Base-by-base conservation (phyloP, 225 moss, liverwort and hornwort species). In the Sphagnum tenellum region DNA sequence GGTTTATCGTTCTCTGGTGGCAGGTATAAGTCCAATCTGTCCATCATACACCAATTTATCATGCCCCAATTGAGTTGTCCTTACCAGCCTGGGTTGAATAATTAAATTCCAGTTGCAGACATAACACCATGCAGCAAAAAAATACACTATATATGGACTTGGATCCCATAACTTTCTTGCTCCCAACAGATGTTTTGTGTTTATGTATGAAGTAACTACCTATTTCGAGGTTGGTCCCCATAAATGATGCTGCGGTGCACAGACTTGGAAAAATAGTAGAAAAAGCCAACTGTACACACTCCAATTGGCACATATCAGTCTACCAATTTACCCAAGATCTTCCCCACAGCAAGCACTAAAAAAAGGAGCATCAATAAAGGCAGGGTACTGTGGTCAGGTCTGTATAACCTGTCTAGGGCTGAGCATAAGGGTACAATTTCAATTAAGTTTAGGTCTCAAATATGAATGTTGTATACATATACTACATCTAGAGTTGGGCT, bases 201-300 rank as follows among this genome's bases (percentile, higher is more conserved):
- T 29, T 29, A 29, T 29, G 29, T 29, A 29, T 58, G 47, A 13
- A 58, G 5, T 4, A 29, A 49, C 14, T 69, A 91, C 94, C 90
- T 89, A 50, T 96, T 96, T 60, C 96, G 86, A 8, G 92, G 92
- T 66, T 83, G 81, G 56, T 80, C 68, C 13, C 96, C 92, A 67
- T 92, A 96, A 3, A 79, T 79, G 70, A 96, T 76, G 72, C 88
- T 87, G 49, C 92, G 92, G 55, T 78, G 79, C 3, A 96, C 73
- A 57, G 56, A 72, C 67, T 85, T 92, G 2, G 85, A 83, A 54
- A 75, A 87, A 65, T 74, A 87, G 64, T 96, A 96, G 45, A 78
- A 84, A 49, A 76, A 89, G 8, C 84, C 86, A 11, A 90, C 94
- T 94, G 90, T 65, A 73, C 66, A 29, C 29, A 29, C 29, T 29